These are phyloP conservation scores for Pseudogymnoascus sp. DNA, from an alignment of 2,329 filamentous ascomycete genomes.

Conservation along the genomic window DNA sequence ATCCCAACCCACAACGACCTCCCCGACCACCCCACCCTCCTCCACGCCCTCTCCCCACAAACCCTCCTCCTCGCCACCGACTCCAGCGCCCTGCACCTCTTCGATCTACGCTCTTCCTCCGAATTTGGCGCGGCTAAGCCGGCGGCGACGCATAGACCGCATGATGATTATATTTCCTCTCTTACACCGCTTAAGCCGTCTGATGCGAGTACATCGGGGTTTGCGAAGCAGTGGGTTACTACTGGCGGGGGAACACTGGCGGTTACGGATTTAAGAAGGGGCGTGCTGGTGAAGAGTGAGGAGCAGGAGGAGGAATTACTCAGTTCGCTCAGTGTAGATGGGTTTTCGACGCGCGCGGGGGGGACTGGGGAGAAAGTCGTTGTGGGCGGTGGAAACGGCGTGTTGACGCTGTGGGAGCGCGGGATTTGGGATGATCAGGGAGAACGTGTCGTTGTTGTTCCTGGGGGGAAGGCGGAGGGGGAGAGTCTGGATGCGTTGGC, in stretches of 20 bases:
- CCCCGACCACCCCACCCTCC: constrained; percentile 64
- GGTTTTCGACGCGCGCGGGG: constrained; percentile 51
- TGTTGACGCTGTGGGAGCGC: constrained; percentile 88
- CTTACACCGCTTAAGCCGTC: constrained; percentile 75
- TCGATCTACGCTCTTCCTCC: constrained; percentile 62
- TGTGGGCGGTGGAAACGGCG: constrained; percentile 66
- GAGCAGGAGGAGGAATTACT: constrained; percentile 92
- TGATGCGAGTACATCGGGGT: constrained; percentile 74
- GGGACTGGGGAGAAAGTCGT: constrained; percentile 68
- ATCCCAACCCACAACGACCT: constrained; percentile 47
- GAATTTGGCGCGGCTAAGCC: constrained; percentile 52
- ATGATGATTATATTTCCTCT: constrained; percentile 87
- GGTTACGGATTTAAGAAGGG: constrained; percentile 78
- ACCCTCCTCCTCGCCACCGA: constrained; percentile 84
- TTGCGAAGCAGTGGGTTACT: constrained; percentile 89
- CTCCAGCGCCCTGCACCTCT: constrained; percentile 78
- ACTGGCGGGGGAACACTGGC: constrained; percentile 87
- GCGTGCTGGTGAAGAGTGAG: constrained; percentile 80
- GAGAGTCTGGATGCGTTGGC: constrained; percentile 76
- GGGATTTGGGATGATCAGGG: constrained; percentile 94
- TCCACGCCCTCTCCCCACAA: constrained; percentile 79
- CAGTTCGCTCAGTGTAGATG: constrained; percentile 69
- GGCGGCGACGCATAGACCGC: constrained; percentile 72
- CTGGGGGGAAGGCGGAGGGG: constrained; percentile 47
- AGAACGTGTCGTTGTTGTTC: constrained; percentile 72